Evolutionary conservation across 306 rosid species (phyloP), one percentile per base, ranked within the genome.

Genomic region (Gastrolobium bilobum): DNA sequence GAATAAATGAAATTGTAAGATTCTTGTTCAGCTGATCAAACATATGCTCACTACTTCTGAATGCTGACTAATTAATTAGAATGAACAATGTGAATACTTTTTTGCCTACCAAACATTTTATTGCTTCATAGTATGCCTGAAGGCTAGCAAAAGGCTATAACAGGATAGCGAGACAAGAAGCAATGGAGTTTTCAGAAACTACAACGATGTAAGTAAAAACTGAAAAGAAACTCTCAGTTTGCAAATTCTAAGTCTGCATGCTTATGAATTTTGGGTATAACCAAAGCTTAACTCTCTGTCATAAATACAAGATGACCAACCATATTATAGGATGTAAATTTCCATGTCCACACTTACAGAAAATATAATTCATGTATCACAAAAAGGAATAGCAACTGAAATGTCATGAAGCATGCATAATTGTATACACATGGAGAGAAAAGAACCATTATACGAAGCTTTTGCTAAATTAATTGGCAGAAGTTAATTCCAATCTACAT

Each of bases 401-500:
- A 66, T 53, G 61, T 33, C 26, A 52, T 30, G 10, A 42, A 57
- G 42, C 38, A 31, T 33, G 61, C n/a, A 68, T 58, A 40, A 50
- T 40, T 79, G 72, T 57, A 61, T 39, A n/a, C 64, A 60, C 9
- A 51, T 44, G 52, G 71, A 42, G 64, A 38, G 4, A 47, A 60
- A 69, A 70, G 4, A 44, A 34, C 61, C 56, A 8, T n/a, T 15
- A 65, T 39, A 47, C 39, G 47, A 56, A 57, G 14, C 11, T 65
- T 44, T 40, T 30, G 29, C 37, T 57, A 63, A 71, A 71, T 72
- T 62, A 30, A 71, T 35, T 44, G n/a, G 50, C 48, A 62, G 64
- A 73, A 81, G 57, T 74, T 44, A 81, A 73, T 67, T 57, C 56
- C 80, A 73, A 81, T 56, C 80, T 20, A 66, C 59, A 66, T 66